Base-by-base conservation (phyloP, 805 yeast species). In the Ogataea naganishii region DNA sequence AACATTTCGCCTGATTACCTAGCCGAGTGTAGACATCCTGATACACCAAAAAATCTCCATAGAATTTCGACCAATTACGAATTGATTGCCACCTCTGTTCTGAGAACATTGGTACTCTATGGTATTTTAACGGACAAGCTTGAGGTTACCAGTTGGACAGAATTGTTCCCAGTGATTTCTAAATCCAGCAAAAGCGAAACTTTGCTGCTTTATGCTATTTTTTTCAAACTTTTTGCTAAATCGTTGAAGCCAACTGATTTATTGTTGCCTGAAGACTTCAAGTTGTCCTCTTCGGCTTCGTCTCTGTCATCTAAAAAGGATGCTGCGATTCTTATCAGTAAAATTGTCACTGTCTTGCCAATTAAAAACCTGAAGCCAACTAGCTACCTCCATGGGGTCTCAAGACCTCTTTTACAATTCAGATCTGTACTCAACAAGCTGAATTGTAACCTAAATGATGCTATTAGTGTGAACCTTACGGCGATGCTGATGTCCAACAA, bases 361-460 rank as follows among this genome's bases (percentile, higher is more conserved):
- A 45, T 66, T 3, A 60, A 65, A 4, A 76, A 77, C 18, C 41
- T 60, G 26, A 62, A 58, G 44, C 72, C 72, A 17, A 61, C 61
- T 23, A 71, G 68, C 29, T 77, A 72, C 54, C 67, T 69, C 26
- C 88, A 88, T 2, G 86, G 85, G 10, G 62, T 84, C 20, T 80
- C 84, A 12, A 70, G 78, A 40, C 67, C 72, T 22, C 58, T 83
- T 20, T 59, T 82, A 28, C 69, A 73, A 25, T 80, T 79, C 49
- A 68, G 86, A 46, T 76, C 85, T 13, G 72, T 74, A 33, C 49
- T 80, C 27, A 65, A 73, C 32, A 68, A 68, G 27, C 51, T 80
- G 27, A 66, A 66, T 18, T 56, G 53, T 14, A 64, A 64, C 24
- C 47, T 75, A 17, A 66, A 72, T 36, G 75, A 74, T 38, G 53